Base-by-base conservation (phyloP, 345 rosid species). In the Lumnitzera racemosa region DNA sequence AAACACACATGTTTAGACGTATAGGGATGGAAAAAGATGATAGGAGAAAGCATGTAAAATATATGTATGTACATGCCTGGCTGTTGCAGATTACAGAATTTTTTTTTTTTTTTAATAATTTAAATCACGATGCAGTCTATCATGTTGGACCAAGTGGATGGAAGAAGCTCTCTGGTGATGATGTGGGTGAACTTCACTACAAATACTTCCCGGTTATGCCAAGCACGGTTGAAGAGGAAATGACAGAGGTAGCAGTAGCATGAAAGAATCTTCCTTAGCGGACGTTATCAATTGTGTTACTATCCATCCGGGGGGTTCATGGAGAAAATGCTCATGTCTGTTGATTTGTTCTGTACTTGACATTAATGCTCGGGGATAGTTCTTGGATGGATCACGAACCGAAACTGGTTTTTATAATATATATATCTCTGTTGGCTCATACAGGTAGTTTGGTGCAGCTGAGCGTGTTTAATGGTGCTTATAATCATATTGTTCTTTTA, bases 121-220 rank as follows among this genome's bases (percentile, higher is more conserved):
- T 13, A 72, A 23, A 8, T 24, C 67, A 49, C 13, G 25, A 36
- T 25, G 31, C 92, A 95, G 99, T 95, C 64, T 95, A 90, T 72
- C 63, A 95, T 25, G 99, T 95, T 12, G 99, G 99, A 56, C 94
- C 97, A 10, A 59, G 69, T 27, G 98, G 99, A 68, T 95, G 98
- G 99, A 95, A 71, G 79, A 95, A 95, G 73, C 78, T 90, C 15
- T 86, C 98, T 2, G 99, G 97, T 50, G 99, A 90, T 57, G 99
- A 95, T 69, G 99, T 95, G 17, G 96, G 96, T 14, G 99, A 86
- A 67, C 89, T 95, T 51, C 94, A 90, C 68, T 90, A 95, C 75
- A 71, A 76, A 17, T 95, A 95, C 78, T 67, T 83, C 70, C 96
- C 97, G 0, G 89, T 85, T 24, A 41, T 50, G 61, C 79, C 96